Base-by-base conservation (phyloP, 352 stramenopile genomes). In the Phytophthora pseudosyringae region DNA sequence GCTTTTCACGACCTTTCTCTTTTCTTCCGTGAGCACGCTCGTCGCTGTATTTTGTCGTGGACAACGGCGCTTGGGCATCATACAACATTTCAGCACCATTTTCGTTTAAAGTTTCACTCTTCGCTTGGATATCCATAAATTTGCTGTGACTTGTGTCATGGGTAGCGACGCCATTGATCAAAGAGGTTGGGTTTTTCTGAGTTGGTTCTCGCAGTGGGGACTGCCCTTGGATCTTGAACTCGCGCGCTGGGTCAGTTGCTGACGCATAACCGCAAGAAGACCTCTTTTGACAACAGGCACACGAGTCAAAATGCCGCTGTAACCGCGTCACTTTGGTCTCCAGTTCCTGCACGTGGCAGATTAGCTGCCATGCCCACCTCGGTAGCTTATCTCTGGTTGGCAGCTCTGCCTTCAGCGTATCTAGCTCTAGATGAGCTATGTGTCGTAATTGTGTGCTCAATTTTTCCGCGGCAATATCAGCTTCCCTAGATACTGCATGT, bases 261-360 rank as follows among this genome's bases (percentile, higher is more conserved):
- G 18, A 0, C 18, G 12, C 9, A 12, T 54, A 26, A 35, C 29
- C n/a, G 44, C 16, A 6, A 38, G n/a, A 50, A 28, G 3, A 47
- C 3, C 3, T 16, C 26, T 29, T 3, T 35, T 59, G 36, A 21
- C 32, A 52, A 40, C 21, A 46, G 4, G 29, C 15, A 18, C 28
- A 39, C 3, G 36, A 21, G 21, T 58, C 53, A 59, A 52, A 4
- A 41, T 54, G 7, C 46, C 13, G 45, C 26, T 69, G 52, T 25
- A 69, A 38, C 7, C 41, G 15, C 15, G 21, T 43, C n/a, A 69
- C 53, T 53, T 49, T 57, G 4, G 44, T 12, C 18, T 69, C 53
- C 5, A 69, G 53, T 43, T 59, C 40, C 18, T 59, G 4, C 11
- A 69, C 38, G 2, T 35, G 49, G 15, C 12, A 26, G 12, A 69